Evolutionary conservation across 2,329 filamentous ascomycete genomes (phyloP), one percentile per base, ranked within the genome.

Genomic region (Mariannaea sp.): DNA sequence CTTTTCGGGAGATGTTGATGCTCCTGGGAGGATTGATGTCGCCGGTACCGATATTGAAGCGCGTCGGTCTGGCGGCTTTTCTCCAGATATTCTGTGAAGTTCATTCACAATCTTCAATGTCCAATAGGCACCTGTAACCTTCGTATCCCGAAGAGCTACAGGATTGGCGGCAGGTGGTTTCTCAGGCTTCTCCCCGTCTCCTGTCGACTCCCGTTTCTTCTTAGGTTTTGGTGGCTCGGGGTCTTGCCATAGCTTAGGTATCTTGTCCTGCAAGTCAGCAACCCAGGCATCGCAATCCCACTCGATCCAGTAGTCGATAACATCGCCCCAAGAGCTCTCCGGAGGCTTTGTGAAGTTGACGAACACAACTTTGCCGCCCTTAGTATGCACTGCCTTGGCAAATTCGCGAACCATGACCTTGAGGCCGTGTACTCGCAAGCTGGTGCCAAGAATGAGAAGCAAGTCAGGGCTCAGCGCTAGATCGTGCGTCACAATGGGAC

Each of bases 211-310:
- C 24, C 69, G 65, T 56, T 70, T 73, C 58, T 70, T 74, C 60
- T 70, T 73, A 13, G 59, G 62, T 61, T 77, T 79, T 40, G 73
- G 70, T 50, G 73, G 76, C 41, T 78, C 76, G 0, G 77, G 76
- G 0, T 78, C 78, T 51, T 82, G 71, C 84, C 84, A 88, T 4
- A 88, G 72, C 41, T 80, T 77, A 2, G 83, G 80, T 50, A 85
- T 79, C 47, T 82, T 80, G 44, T 73, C 70, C 55, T 80, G 82
- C 48, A 90, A 67, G 63, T 89, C 84, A 8, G 77, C 70, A 1
- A 90, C 86, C 87, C 87, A 90, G 4, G 82, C 82, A 60, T 90
- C 87, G 55, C 87, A 90, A 64, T 90, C 87, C 86, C 86, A 89
- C 57, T 87, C 79, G 1, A 90, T 79, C 82, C 86, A 89, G 57